Base-by-base conservation (phyloP, 2,329 filamentous ascomycete genomes). In the Neocucurbitaria cava region DNA sequence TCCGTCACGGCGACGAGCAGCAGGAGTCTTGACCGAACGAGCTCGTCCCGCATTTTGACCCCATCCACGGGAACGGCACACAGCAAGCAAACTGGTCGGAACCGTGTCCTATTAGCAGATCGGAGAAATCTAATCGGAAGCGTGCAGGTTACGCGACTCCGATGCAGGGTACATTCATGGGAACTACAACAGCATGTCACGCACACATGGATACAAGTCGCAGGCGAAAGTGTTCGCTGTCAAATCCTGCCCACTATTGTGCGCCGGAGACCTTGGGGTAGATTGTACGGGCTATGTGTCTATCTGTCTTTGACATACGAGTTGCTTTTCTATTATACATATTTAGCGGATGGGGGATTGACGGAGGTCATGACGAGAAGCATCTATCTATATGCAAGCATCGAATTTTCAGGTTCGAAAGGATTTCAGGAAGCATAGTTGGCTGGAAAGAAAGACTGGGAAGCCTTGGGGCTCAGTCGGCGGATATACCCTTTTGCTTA, bases 401-500 rank as follows among this genome's bases (percentile, higher is more conserved):
- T 39, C 17, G 17, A 20, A 39, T 23, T 39, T 39, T 39, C 6
- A 39, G 7, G 21, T 39, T 10, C 18, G 36, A 23, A 6, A 5
- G 13, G 9, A 11, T 8, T 11, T 11, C 13, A 15, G 30, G 26
- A 31, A 35, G 31, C 31, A 17, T 13, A 35, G 31, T n/a, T 35
- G 31, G 31, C n/a, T 11, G 3, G 28, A 31, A 31, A 11, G 26
- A 31, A 35, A 17, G 31, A 35, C 31, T 35, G 17, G 31, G n/a
- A 31, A 18, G 26, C 31, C 38, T 30, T 26, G 44, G 44, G 45
- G 51, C 45, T 23, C 18, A 44, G 31, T 36, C 33, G 36, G 30
- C 31, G 24, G 51, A 42, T 54, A 42, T 49, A 49, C 51, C 48
- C 46, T 33, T 48, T 47, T 47, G 33, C 35, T 33, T 45, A 20